Conservation (phyloP, 805 yeast genomes). For the Diddensiella caesifluorescens region DNA sequence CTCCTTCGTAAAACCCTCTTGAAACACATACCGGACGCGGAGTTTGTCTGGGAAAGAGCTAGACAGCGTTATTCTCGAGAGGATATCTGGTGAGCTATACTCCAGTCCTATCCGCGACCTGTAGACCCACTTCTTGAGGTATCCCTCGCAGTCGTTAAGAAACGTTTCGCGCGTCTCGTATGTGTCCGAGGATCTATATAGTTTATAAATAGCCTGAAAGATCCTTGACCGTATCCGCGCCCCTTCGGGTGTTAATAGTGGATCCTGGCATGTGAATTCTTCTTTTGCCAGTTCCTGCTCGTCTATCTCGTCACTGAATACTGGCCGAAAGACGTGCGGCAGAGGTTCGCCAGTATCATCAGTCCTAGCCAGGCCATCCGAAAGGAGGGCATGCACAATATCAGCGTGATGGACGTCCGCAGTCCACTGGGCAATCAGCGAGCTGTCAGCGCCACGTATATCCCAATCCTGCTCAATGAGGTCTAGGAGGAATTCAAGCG, state of each 20-base stretch:
- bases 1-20: too few relatives aligned
- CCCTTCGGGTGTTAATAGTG: too few relatives aligned
- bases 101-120: not conserved
- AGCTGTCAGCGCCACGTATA: not conserved
- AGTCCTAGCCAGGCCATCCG: too few relatives aligned
- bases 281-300: too few relatives aligned
- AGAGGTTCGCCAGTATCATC: too few relatives aligned
- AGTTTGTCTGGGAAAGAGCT: not conserved
- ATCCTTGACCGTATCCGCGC: too few relatives aligned
- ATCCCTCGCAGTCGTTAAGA: slow-evolving; percentile 4
- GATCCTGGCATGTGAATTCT: too few relatives aligned
- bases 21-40: not conserved
- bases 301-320: too few relatives aligned
- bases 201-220: too few relatives aligned
- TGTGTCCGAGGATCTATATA: too few relatives aligned
- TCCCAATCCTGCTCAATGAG: slow-evolving; percentile 5
- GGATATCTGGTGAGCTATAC: not conserved
- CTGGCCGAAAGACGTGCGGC: too few relatives aligned
- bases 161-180: not conserved
- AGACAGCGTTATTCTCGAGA: not conserved
- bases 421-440: slow-evolving; percentile 7
- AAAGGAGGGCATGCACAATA: slow-evolving; percentile 9
- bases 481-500: slow-evolving; percentile 11
- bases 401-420: not conserved
- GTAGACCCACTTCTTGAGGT: not conserved